These are phyloP conservation scores for Pythium sukuiense DNA, from an alignment of 352 stramenopile genomes.

Conservation along the genomic window DNA sequence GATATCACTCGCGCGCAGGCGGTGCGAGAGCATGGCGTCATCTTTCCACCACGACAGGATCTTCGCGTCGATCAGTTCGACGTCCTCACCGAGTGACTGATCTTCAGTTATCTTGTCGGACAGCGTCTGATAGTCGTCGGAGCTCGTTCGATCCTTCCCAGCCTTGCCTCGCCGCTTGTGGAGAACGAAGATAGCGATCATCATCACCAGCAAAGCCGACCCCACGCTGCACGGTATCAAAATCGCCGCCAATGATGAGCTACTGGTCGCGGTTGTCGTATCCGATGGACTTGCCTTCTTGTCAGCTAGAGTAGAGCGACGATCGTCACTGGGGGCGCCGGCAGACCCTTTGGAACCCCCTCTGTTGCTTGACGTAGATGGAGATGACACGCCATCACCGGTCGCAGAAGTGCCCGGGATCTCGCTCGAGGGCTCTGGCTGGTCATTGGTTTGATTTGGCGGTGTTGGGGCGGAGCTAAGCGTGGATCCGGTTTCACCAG, in stretches of 20 bases:
- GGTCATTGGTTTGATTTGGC: neutral
- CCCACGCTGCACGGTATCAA: neutral
- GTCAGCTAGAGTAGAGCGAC: neutral
- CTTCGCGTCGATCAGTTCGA: neutral
- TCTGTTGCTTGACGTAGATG: neutral
- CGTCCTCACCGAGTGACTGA: neutral
- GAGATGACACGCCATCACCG: neutral
- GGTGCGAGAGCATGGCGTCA: slow-evolving; percentile 1
- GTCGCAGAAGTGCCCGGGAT: neutral
- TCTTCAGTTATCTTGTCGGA: neutral
- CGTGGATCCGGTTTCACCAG: neutral
- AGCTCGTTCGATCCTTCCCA: neutral
- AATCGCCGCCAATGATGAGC: neutral
- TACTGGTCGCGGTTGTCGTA: neutral
- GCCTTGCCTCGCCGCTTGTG: neutral
- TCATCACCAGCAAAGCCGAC: neutral
- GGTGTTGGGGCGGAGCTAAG: neutral
- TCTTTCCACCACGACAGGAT: neutral
- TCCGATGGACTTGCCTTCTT: neutral
- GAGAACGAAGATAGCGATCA: neutral
- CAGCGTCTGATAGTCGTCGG: neutral
- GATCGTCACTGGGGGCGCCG: neutral
- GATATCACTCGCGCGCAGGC: neutral
- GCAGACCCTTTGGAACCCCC: neutral
- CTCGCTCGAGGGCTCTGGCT: neutral